Evolutionary conservation across 2,329 filamentous ascomycete species (phyloP).

Genomic region (Trichoderma guizhouense): DNA sequence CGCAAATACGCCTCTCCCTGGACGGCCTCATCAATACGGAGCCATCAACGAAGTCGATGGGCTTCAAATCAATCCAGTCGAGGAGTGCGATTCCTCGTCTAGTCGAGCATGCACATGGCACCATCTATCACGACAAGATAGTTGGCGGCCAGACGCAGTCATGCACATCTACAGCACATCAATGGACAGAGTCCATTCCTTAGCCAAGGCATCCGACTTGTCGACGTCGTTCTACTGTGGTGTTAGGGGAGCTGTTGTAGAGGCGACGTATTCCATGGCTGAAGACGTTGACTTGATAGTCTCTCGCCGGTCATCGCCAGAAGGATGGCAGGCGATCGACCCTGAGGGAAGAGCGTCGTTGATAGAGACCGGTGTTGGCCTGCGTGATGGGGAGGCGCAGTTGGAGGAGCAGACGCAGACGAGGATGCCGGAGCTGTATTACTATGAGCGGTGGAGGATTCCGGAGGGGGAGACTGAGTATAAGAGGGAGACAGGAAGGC

Average conservation of each 20-base stretch:
- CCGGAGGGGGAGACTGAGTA: background rate
- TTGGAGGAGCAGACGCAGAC: conserved; percentile 14
- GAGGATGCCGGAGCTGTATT: conserved; percentile 26
- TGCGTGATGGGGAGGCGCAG: conserved; percentile 24
- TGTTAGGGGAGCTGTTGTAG: conserved; percentile 45
- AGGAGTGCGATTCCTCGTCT: conserved; percentile 34
- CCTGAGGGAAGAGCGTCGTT: conserved; percentile 25
- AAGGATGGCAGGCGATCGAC: conserved; percentile 25
- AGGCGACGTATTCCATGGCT: conserved; percentile 36
- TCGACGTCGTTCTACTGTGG: conserved; percentile 50
- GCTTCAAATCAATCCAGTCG: conserved; percentile 35
- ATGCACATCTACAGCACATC: conserved; percentile 40
- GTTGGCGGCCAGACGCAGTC: conserved; percentile 49
- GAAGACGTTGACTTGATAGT: conserved; percentile 21
- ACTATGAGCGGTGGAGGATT: background rate
- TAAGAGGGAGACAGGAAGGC: background rate
- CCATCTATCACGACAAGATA: conserved; percentile 38
- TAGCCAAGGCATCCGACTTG: conserved; percentile 46
- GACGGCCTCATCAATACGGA: background rate
- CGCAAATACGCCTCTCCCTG: background rate
- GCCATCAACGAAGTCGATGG: background rate
- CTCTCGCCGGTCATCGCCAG: conserved; percentile 21
- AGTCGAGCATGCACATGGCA: conserved; percentile 48
- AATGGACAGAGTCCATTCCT: conserved; percentile 41
- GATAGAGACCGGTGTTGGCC: conserved; percentile 32